phyloP scores from a whole-genome alignment of 257 asterid species.

The Leonotis leonurus region DNA sequence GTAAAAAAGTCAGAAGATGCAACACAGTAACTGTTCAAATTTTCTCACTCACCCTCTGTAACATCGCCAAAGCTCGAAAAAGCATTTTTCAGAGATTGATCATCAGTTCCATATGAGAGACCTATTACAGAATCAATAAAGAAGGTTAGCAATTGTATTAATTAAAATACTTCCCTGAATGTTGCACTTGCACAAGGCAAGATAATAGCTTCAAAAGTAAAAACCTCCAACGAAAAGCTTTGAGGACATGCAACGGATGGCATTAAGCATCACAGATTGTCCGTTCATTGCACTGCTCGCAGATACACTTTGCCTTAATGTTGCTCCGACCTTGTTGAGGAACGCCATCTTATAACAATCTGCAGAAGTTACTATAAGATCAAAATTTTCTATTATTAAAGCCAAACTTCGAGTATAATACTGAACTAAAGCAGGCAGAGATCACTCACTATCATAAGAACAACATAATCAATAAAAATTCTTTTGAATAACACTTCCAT shows the following conservation, averaged over 20 bases:
- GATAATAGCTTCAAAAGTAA: neutral
- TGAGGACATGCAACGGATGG: too few species aligned
- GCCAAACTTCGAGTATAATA: too few species aligned
- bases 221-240: constrained; percentile 74
- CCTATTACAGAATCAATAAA: constrained; percentile 34
- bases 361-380: constrained; percentile 8
- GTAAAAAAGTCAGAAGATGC: neutral
- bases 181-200: neutral
- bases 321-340: constrained; percentile 47
- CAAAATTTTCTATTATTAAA: neutral
- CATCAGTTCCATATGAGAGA: constrained; percentile 67
- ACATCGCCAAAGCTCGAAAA: constrained; percentile 70
- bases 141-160: too few species aligned
- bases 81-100: constrained; percentile 51
- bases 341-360: constrained; percentile 53
- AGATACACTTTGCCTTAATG: constrained; percentile 45
- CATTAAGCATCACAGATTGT: constrained; percentile 48
- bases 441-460: too few species aligned
- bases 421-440: too few species aligned
- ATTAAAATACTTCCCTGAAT: neutral
- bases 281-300: constrained; percentile 22
- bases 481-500: too few species aligned
- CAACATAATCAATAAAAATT: too few species aligned
- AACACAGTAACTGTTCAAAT: neutral
- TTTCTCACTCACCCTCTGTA: too few species aligned